Evolutionary conservation across 192 early-diverging fungal genomes (phyloP), one percentile per base, ranked within the genome.

Genomic region (Jimgerdemannia lactiflua): DNA sequence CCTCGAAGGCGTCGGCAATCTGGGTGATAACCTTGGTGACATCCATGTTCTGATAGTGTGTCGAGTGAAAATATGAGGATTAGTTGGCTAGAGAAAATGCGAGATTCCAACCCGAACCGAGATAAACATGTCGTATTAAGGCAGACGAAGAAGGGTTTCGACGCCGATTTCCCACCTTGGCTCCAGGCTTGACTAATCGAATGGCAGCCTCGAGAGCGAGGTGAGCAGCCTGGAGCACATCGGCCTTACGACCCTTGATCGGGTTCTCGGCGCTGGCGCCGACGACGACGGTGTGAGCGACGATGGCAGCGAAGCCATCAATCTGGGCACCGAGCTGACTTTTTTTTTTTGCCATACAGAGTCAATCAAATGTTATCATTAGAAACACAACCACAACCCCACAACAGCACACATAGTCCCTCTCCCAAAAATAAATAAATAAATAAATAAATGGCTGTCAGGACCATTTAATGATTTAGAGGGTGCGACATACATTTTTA

Each of bases 241-340:
- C 95, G 65, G 96, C 97, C 76, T 91, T 83, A 79, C 89, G 85
- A 70, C 96, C 97, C 71, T 86, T 93, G 73, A 93, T 87, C 63
- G 93, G 92, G 69, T 87, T 88, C 74, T 92, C 90, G 77, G 90
- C 91, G 43, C 90, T 87, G 69, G 94, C 88, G 75, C 97, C 97
- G 63, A 95, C 86, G 74, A 96, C 91, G 70, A 95, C 65, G 70
- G 95, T 97, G 83, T 94, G 90, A 40, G 92, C 95, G 42, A 91
- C 88, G 63, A 91, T 86, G 18, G 95, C 86, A 69, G 92, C 91
- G 72, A 91, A 97, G 70, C 97, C 97, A 80, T 99, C 97, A 66
- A 99, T 89, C 75, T 98, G 96, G 64, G 92, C 92, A 80, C 94
- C 97, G 71, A 95, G 87, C 78, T 94, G 89, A 78, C 90, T 90